Percentiles rank a stretch among this genome's conserved stretches.
Conservation (phyloP, 345 rosid species). For the Pseudoturritis turrita region DNA sequence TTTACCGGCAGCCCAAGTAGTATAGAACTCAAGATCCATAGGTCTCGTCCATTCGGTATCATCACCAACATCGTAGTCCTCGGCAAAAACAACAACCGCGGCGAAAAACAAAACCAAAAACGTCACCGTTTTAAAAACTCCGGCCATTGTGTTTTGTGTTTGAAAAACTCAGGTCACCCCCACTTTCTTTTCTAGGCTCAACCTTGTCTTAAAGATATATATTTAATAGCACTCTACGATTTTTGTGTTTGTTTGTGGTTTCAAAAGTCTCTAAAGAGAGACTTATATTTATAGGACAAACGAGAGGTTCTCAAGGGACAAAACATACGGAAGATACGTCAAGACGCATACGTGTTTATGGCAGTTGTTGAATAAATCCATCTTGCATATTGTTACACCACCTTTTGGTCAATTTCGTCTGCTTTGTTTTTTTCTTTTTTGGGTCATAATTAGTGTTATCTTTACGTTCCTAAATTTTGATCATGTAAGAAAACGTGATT, state of each 20-base stretch:
- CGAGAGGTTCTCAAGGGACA: neutral
- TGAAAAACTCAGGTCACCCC: constrained; percentile 31
- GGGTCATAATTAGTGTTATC: neutral
- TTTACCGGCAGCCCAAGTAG: constrained; percentile 27
- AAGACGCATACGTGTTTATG: constrained; percentile 21
- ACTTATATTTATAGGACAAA: constrained; percentile 13
- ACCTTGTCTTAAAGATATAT: neutral
- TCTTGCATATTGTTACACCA: neutral
- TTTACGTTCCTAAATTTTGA: neutral
- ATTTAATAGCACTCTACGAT: neutral
- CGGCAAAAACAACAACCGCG: constrained; percentile 16
- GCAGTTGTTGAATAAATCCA: constrained; percentile 1
- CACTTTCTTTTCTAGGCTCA: neutral
- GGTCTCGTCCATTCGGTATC: constrained; percentile 29
- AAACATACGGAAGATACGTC: neutral
- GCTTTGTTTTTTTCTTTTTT: neutral
- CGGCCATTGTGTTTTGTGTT: constrained; percentile 21
- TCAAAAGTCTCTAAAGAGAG: constrained; percentile 5
- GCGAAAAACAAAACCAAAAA: constrained; percentile 22
- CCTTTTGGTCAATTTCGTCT: constrained; percentile 19
- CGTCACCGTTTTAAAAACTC: constrained; percentile 14
- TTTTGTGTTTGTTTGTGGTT: constrained; percentile 1
- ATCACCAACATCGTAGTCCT: constrained; percentile 36
- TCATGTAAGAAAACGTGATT: constrained; percentile 12
- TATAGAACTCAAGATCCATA: neutral